phyloP scores from a whole-genome alignment of 2,329 filamentous ascomycete species.

The Hypoxylon sp. region DNA sequence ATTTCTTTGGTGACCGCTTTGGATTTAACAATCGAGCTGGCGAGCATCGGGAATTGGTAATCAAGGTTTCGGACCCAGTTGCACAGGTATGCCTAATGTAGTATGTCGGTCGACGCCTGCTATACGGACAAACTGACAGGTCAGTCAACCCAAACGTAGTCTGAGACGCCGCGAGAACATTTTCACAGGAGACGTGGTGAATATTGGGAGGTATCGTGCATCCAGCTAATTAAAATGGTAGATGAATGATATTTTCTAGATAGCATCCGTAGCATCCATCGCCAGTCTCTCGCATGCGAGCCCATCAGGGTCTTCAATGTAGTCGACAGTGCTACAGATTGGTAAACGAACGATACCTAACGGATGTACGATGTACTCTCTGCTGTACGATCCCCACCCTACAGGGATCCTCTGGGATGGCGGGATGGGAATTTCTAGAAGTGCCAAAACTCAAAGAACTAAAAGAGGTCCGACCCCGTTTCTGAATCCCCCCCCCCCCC shows the following conservation, averaged over 20 bases:
- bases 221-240: too few species aligned
- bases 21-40: not conserved
- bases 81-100: not conserved
- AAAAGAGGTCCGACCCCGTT: constrained; percentile 8
- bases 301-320: too few species aligned
- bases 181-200: constrained; percentile 17
- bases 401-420: constrained; percentile 25
- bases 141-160: constrained; percentile 24
- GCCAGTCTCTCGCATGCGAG: too few species aligned
- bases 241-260: too few species aligned
- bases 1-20: constrained; percentile 23
- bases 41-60: not conserved
- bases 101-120: constrained; percentile 3
- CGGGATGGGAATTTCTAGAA: constrained; percentile 5
- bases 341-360: too few species aligned
- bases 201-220: not conserved
- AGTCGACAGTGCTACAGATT: too few species aligned
- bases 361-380: too few species aligned
- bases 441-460: constrained; percentile 7
- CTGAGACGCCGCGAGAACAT: constrained; percentile 24
- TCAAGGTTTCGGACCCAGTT: not conserved
- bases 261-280: too few species aligned
- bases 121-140: too few species aligned
- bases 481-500: not conserved
- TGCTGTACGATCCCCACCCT: constrained; percentile 29